These are phyloP conservation scores for Emmonsia crescens DNA, from an alignment of 2,329 filamentous ascomycete genomes.

Conservation along the genomic window DNA sequence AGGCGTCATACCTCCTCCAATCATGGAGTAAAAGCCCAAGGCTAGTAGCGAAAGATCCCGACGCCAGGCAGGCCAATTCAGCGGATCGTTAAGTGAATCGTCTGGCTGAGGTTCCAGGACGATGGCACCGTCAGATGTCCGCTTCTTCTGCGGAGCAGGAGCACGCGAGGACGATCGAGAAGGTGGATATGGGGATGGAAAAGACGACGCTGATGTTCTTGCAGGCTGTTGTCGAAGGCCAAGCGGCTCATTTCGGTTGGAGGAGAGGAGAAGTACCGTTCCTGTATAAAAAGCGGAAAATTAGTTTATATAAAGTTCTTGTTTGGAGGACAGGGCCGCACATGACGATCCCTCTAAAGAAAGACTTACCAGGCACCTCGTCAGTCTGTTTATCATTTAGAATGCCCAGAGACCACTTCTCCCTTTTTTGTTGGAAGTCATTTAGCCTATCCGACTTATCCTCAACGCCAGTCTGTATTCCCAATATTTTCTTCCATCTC, in stretches of 20 bases:
- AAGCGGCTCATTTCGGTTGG: slow-evolving; percentile 51
- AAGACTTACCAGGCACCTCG: slow-evolving; percentile 65
- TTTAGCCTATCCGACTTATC: slow-evolving; percentile 1
- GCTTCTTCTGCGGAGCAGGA: slow-evolving; percentile 48
- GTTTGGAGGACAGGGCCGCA: not conserved
- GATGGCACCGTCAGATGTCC: slow-evolving; percentile 67
- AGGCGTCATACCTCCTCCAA: slow-evolving; percentile 87
- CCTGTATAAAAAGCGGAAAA: slow-evolving; percentile 30
- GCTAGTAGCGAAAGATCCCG: slow-evolving; percentile 70
- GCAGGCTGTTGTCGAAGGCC: slow-evolving; percentile 54
- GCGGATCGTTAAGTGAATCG: slow-evolving; percentile 76
- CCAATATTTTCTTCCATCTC: slow-evolving; percentile 12
- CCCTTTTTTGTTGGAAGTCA: slow-evolving; percentile 9
- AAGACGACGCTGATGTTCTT: slow-evolving; percentile 45
- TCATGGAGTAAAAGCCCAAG: slow-evolving; percentile 82
- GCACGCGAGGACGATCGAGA: slow-evolving; percentile 30
- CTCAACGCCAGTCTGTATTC: slow-evolving; percentile 5
- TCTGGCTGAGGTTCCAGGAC: slow-evolving; percentile 88
- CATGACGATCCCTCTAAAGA: too few relatives aligned
- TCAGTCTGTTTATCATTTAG: slow-evolving; percentile 70
- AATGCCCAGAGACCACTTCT: slow-evolving; percentile 60
- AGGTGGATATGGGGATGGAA: slow-evolving; percentile 35
- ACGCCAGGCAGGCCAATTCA: slow-evolving; percentile 82
- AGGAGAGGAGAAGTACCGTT: slow-evolving; percentile 50
- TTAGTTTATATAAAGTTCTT: not conserved